Conservation (phyloP, 129 eudicot genomes). For the Flaveria trinervia region DNA sequence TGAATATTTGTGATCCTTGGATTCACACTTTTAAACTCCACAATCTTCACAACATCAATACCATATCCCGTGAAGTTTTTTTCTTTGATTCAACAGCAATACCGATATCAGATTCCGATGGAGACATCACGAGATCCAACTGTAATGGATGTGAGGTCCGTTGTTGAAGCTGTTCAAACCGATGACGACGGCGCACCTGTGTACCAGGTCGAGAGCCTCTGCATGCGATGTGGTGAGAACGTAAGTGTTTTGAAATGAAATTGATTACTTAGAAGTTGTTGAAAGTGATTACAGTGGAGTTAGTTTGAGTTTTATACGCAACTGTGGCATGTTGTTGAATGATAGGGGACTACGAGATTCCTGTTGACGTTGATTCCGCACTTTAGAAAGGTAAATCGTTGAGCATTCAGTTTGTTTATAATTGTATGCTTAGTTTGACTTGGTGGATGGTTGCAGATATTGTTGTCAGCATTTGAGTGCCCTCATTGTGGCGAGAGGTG, state of each 20-base stretch:
- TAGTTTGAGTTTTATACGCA: neutral
- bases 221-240: constrained; percentile 88
- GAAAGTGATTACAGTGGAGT: neutral
- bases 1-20: too few species aligned
- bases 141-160: constrained; percentile 66
- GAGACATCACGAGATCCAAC: neutral
- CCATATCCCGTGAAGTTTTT: too few species aligned
- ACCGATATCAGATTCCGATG: too few species aligned
- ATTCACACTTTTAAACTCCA: too few species aligned
- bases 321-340: neutral
- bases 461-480: constrained; percentile 94
- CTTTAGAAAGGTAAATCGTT: constrained; percentile 67
- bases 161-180: constrained; percentile 67
- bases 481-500: constrained; percentile 98
- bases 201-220: constrained; percentile 81
- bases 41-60: too few species aligned
- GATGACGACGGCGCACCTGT: constrained; percentile 68
- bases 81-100: too few species aligned
- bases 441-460: constrained; percentile 51
- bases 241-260: constrained; percentile 33
- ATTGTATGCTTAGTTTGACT: too few species aligned
- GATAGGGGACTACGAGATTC: constrained; percentile 86
- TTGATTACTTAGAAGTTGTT: neutral
- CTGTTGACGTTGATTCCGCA: constrained; percentile 72
- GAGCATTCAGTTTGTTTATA: neutral